Percentiles rank a stretch among this genome's conserved stretches.
Conservation (phyloP, 495 filamentous ascomycete species). For the Xylaria telfairii region DNA sequence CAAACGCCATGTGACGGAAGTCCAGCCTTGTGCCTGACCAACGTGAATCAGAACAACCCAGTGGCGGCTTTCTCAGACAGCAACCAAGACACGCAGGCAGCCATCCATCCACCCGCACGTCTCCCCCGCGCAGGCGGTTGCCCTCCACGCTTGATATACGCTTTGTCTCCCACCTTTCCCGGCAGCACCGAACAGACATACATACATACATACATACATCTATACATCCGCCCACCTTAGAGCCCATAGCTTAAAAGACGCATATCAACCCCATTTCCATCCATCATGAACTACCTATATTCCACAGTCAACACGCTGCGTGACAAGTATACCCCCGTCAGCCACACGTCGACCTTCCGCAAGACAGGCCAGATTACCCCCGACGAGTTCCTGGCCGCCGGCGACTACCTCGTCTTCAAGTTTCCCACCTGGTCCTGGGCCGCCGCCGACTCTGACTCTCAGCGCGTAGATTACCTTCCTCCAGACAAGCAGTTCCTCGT, state of each 20-base stretch:
- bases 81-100: slow-evolving; percentile 24
- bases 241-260: slow-evolving; percentile 8
- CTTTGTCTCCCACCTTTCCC: slow-evolving; percentile 10
- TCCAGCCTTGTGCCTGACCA: slow-evolving; percentile 27
- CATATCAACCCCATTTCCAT: not conserved
- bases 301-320: slow-evolving; percentile 84
- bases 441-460: slow-evolving; percentile 76
- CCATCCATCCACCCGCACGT: not conserved
- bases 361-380: slow-evolving; percentile 93
- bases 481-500: slow-evolving; percentile 94
- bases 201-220: slow-evolving; percentile 2
- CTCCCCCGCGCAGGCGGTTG: not conserved
- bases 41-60: slow-evolving; percentile 21
- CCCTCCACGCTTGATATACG: not conserved
- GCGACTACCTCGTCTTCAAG: slow-evolving; percentile 98
- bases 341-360: slow-evolving; percentile 91
- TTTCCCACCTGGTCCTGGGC: slow-evolving; percentile 99
- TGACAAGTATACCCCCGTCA: slow-evolving; percentile 86
- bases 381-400: slow-evolving; percentile 94
- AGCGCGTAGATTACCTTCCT: slow-evolving; percentile 83
- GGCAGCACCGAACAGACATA: slow-evolving; percentile 2
- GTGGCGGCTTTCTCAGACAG: not conserved
- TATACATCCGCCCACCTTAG: slow-evolving; percentile 2
- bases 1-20: slow-evolving; percentile 25
- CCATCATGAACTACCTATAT: slow-evolving; percentile 67